Conservation (phyloP, 768 basidiomycete genomes). For the Leccinum subtestaceum region DNA sequence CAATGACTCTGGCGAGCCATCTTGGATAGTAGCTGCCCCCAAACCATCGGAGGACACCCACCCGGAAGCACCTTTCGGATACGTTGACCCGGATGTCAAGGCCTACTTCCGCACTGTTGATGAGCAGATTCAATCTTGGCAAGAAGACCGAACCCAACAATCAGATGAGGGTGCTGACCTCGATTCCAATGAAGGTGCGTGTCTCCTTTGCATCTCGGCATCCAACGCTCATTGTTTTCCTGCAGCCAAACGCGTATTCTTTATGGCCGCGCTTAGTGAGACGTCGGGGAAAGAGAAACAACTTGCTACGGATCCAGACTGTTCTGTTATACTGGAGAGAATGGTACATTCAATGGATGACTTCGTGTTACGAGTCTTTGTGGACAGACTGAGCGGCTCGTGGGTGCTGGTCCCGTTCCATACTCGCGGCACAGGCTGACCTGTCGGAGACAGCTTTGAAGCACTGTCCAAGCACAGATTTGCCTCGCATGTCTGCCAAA, state of each 20-base stretch:
- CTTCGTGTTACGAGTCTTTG: slow-evolving; percentile 87
- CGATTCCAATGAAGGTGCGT: slow-evolving; percentile 71
- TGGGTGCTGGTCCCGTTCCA: slow-evolving; percentile 44
- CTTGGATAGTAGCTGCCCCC: slow-evolving; percentile 62
- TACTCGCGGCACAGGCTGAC: slow-evolving; percentile 7
- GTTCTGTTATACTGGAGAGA: slow-evolving; percentile 85
- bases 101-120: slow-evolving; percentile 92
- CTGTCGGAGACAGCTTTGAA: slow-evolving; percentile 48
- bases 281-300: slow-evolving; percentile 87
- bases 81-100: slow-evolving; percentile 85
- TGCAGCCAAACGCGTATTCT: slow-evolving; percentile 71
- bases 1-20: slow-evolving; percentile 45
- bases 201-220: background rate
- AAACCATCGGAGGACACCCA: slow-evolving; percentile 42
- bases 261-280: slow-evolving; percentile 79
- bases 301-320: slow-evolving; percentile 91
- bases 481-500: slow-evolving; percentile 95
- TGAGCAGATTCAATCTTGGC: slow-evolving; percentile 85
- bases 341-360: slow-evolving; percentile 94
- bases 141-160: slow-evolving; percentile 43
- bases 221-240: background rate
- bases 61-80: slow-evolving; percentile 82
- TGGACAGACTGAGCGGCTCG: slow-evolving; percentile 86
- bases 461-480: slow-evolving; percentile 75
- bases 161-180: slow-evolving; percentile 45